Base-by-base conservation (phyloP, 2,329 filamentous ascomycete species). In the Fusarium tjaetaba region DNA sequence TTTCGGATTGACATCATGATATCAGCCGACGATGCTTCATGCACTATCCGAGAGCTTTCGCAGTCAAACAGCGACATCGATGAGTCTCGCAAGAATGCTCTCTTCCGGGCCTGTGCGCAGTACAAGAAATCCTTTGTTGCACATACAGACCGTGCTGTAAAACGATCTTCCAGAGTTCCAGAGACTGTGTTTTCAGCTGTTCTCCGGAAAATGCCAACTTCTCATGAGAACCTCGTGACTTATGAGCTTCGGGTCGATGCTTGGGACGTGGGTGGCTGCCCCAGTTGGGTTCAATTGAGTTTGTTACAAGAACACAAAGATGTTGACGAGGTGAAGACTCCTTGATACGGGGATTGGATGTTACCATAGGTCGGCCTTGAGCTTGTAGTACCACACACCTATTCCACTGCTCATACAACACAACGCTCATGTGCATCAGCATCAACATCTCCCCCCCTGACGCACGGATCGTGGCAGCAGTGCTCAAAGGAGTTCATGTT, bases 201-300 rank as follows among this genome's bases (percentile, higher is more conserved):
- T 49, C 32, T 66, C 22, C 43, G 46, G 24, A 45, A 38, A n/a
- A 58, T 26, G n/a, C 63, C 63, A 22, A 64, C 45, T 20, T 38
- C 24, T 9, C 39, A 58, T 11, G 30, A 49, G 5, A 28, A 66
- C 18, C 22, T 66, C n/a, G 10, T 58, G 36, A 30, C 48, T 36
- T 66, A 49, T 28, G 42, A 58, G 18, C 45, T 66, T 32, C 53
- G 7, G 3, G 10, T 65, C 20, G 36, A 65, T 24, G 26, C 63
- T 28, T 58, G 42, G 49, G 49, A 65, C 18, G 18, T 28, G 18
- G 22, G 11, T 15, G 48, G 36, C 6, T 65, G 36, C 11, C 63
- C 63, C 4, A 49, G 49, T 20, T 66, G 63, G 63, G 61, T 43
- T 49, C 49, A 65, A 39, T 57, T 65, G 42, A 66, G 61, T 38